These are phyloP conservation scores for Hyaloscypha bicolor DNA, from an alignment of 495 filamentous ascomycete genomes.

Conservation along the genomic window DNA sequence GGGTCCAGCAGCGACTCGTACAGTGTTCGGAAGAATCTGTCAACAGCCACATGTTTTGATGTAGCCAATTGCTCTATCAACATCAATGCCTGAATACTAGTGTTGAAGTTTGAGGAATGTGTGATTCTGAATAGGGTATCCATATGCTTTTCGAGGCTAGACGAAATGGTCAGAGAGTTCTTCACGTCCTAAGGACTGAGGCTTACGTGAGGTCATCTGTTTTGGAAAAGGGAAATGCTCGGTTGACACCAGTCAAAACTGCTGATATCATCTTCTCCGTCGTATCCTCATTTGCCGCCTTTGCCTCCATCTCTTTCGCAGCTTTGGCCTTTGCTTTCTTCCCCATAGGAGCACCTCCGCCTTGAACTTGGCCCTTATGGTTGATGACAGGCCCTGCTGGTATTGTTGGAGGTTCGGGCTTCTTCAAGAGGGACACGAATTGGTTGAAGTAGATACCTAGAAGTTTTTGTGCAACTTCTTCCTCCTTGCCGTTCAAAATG, in stretches of 20 bases:
- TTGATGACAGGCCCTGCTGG: constrained; percentile 33
- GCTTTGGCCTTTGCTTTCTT: constrained; percentile 52
- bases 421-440: constrained; percentile 78
- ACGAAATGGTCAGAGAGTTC: neutral
- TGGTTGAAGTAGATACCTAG: constrained; percentile 87
- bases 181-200: neutral
- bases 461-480: constrained; percentile 76
- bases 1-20: constrained; percentile 95
- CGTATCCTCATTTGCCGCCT: constrained; percentile 64
- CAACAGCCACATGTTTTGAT: constrained; percentile 72
- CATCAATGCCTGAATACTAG: constrained; percentile 93
- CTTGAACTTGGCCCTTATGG: constrained; percentile 48
- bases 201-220: constrained; percentile 73
- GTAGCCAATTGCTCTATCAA: constrained; percentile 89
- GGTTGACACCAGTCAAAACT: constrained; percentile 90
- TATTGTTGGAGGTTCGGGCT: constrained; percentile 34
- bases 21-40: constrained; percentile 91
- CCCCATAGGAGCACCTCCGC: constrained; percentile 50
- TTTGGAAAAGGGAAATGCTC: constrained; percentile 89
- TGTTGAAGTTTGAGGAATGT: constrained; percentile 98
- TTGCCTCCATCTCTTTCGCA: constrained; percentile 54
- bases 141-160: constrained; percentile 75
- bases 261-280: constrained; percentile 89
- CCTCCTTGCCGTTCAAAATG: constrained; percentile 80
- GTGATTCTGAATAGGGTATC: constrained; percentile 94